These are phyloP conservation scores for Paramecium caudatum DNA, from an alignment of 73 alveolate genomes.

Conservation along the genomic window DNA sequence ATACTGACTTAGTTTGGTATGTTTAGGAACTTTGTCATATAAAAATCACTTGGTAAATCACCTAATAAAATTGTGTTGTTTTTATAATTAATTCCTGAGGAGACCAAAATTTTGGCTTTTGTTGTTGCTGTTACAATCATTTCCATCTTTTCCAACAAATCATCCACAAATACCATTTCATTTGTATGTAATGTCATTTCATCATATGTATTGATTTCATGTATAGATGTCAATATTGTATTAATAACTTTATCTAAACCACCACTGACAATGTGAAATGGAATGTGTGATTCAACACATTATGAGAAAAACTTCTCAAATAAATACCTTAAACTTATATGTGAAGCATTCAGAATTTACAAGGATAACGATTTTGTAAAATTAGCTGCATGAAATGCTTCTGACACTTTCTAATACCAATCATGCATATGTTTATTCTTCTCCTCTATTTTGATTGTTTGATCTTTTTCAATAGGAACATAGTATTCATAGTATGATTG, in stretches of 20 bases:
- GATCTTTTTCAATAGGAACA: conserved; percentile 58
- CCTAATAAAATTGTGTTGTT: conserved; percentile 49
- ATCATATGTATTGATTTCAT: conserved; percentile 3
- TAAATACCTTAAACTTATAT: conserved; percentile 12
- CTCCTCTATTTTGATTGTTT: conserved; percentile 48
- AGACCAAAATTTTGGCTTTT: neutral
- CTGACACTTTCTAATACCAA: conserved; percentile 64
- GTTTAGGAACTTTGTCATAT: conserved; percentile 49
- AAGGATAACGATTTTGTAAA: conserved; percentile 9
- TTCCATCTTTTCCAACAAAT: conserved; percentile 11
- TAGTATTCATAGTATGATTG: conserved; percentile 30
- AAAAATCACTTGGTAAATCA: conserved; percentile 58
- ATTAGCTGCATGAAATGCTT: conserved; percentile 35
- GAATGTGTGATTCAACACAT: conserved; percentile 14
- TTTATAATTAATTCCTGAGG: neutral
- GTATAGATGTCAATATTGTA: neutral
- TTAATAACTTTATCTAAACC: conserved; percentile 51
- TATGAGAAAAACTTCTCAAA: conserved; percentile 29
- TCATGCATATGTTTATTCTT: conserved; percentile 60
- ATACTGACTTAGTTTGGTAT: conserved; percentile 31
- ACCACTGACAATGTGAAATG: conserved; percentile 52
- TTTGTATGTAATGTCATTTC: conserved; percentile 40
- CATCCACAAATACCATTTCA: conserved; percentile 47
- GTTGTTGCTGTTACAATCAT: conserved; percentile 61
- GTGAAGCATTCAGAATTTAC: conserved; percentile 15